These are phyloP conservation scores for Aspergillus eucalypticola DNA, from an alignment of 2,329 filamentous ascomycete genomes.

Conservation along the genomic window DNA sequence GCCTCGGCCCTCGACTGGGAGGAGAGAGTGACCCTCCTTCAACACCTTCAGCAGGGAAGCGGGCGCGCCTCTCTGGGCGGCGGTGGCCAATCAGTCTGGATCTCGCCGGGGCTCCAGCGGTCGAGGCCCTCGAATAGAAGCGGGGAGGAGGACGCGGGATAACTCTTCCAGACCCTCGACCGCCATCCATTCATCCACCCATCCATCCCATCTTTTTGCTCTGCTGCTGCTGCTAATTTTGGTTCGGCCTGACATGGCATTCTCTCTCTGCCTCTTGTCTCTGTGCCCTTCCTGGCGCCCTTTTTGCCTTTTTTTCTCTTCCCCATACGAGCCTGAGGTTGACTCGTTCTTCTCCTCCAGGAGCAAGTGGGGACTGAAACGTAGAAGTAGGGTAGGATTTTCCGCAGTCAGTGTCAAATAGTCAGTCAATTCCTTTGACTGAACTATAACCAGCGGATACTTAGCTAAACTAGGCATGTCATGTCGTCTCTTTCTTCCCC, in stretches of 20 bases:
- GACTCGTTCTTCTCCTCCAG: too few relatives aligned
- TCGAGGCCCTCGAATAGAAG: conserved; percentile 27
- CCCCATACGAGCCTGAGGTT: not conserved
- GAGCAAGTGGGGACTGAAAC: too few relatives aligned
- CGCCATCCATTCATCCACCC: too few relatives aligned
- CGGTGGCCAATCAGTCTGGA: conserved; percentile 17
- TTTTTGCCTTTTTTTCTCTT: not conserved
- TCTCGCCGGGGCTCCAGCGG: conserved; percentile 10
- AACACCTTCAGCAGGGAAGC: conserved; percentile 15
- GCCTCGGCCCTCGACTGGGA: conserved; percentile 18
- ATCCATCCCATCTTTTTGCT: too few relatives aligned
- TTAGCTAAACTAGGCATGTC: too few relatives aligned
- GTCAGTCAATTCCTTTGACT: too few relatives aligned
- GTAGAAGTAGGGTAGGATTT: too few relatives aligned
- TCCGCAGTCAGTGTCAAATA: too few relatives aligned
- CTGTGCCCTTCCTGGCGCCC: not conserved
- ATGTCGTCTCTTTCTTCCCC: too few relatives aligned
- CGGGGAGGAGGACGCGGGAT: conserved; percentile 19
- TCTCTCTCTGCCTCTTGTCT: not conserved
- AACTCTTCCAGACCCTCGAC: conserved; percentile 15
- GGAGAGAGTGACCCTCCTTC: conserved; percentile 14
- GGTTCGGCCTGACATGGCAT: conserved; percentile 15
- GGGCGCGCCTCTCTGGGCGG: conserved; percentile 16
- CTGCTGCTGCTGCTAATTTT: conserved; percentile 21
- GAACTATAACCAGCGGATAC: too few relatives aligned